phyloP scores from a whole-genome alignment of 345 rosid species.

The Dovyalis caffra region DNA sequence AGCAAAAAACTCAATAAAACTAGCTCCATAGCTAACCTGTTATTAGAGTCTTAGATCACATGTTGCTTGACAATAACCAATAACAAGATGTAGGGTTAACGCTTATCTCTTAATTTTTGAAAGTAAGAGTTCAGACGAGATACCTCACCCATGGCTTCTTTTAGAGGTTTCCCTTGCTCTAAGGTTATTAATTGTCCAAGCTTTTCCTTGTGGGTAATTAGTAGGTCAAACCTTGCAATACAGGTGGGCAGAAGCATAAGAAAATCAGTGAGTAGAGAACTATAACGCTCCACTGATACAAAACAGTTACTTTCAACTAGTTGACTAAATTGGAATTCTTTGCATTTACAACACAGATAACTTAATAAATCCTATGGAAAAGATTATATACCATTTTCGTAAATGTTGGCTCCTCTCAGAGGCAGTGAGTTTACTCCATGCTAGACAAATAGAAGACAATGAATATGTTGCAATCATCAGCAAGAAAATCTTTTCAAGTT shows the following conservation, averaged over 20 bases:
- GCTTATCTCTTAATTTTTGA: constrained; percentile 21
- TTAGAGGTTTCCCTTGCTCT: constrained; percentile 96
- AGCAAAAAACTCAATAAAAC: constrained; percentile 82
- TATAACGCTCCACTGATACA: neutral
- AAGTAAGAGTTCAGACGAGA: constrained; percentile 15
- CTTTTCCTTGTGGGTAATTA: constrained; percentile 82
- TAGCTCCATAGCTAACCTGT: constrained; percentile 89
- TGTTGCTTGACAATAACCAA: constrained; percentile 1
- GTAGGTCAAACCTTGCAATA: constrained; percentile 71
- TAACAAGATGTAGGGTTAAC: constrained; percentile 8
- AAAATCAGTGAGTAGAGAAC: neutral
- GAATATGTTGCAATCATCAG: neutral
- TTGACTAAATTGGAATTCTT: constrained; percentile 2
- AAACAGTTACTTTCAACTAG: neutral
- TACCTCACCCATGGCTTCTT: constrained; percentile 96
- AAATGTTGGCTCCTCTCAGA: constrained; percentile 74
- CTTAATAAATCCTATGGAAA: neutral
- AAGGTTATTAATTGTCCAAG: constrained; percentile 90
- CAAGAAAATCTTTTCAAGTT: neutral
- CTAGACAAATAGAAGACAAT: constrained; percentile 33
- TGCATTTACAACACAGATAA: neutral
- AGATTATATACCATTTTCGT: constrained; percentile 60
- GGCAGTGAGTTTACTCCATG: constrained; percentile 91
- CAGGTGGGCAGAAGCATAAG: constrained; percentile 10
- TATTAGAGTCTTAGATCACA: constrained; percentile 22